These are phyloP conservation scores for Eucalyptus victrix DNA, from an alignment of 345 rosid species.

Conservation along the genomic window DNA sequence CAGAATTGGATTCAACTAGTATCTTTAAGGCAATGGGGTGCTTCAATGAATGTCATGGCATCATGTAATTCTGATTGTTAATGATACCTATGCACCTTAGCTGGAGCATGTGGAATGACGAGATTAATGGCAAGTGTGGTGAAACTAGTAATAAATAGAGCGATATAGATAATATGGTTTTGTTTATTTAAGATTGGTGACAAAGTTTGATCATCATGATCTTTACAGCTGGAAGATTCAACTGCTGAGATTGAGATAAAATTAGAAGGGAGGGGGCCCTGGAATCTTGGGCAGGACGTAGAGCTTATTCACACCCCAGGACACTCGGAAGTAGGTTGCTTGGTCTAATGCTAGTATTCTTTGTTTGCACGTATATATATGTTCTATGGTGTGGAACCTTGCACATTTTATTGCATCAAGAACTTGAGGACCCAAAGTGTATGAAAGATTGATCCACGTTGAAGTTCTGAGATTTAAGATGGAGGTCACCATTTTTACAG, in stretches of 20 bases:
- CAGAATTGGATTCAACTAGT: background rate
- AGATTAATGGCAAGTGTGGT: background rate
- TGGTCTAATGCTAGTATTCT: background rate
- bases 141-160: background rate
- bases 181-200: background rate
- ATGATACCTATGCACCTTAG: background rate
- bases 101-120: background rate
- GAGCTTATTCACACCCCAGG: slow-evolving; percentile 53
- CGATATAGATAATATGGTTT: background rate
- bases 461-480: background rate
- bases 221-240: slow-evolving; percentile 20
- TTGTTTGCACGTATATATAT: background rate
- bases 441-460: background rate
- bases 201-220: background rate
- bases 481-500: background rate
- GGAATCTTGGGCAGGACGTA: slow-evolving; percentile 32
- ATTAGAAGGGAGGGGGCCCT: slow-evolving; percentile 56
- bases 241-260: slow-evolving; percentile 46
- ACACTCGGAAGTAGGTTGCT: slow-evolving; percentile 35
- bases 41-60: background rate
- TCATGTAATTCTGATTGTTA: background rate
- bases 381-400: background rate
- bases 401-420: background rate
- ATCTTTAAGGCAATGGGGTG: background rate
- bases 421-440: background rate